A percentile compares a stretch with the other conserved stretches of the same genome.
These are phyloP conservation scores for Cercospora canescens DNA, from an alignment of 2,329 filamentous ascomycete species.

Conservation along the genomic window DNA sequence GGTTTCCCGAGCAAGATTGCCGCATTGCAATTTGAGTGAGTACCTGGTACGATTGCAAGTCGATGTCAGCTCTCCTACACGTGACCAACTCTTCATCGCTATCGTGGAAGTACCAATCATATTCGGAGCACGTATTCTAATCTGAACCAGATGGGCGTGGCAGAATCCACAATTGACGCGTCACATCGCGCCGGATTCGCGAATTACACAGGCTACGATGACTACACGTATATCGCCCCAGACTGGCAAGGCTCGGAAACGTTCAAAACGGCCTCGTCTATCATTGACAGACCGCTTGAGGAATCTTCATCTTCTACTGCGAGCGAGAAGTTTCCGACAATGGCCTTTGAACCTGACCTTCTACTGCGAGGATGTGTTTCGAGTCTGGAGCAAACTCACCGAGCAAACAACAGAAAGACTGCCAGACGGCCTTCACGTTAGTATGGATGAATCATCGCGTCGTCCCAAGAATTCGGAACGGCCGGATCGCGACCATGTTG, in stretches of 20 bases:
- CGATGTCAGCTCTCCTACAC: neutral
- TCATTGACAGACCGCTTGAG: constrained; percentile 70
- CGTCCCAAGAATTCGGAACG: constrained; percentile 16
- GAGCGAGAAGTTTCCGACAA: constrained; percentile 73
- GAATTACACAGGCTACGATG: constrained; percentile 53
- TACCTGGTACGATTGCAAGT: constrained; percentile 20
- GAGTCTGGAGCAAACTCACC: constrained; percentile 65
- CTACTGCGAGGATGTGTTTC: constrained; percentile 69
- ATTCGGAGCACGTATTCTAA: neutral
- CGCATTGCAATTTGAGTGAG: constrained; percentile 90
- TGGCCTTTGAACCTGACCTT: constrained; percentile 86
- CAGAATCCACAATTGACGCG: constrained; percentile 79
- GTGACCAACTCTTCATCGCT: neutral
- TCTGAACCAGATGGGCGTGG: constrained; percentile 74
- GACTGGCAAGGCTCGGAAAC: constrained; percentile 45
- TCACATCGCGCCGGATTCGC: constrained; percentile 68
- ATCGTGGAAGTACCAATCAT: neutral
- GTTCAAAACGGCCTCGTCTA: constrained; percentile 57
- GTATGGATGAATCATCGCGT: constrained; percentile 20
- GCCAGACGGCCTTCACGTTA: constrained; percentile 51
- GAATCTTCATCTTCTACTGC: constrained; percentile 78
- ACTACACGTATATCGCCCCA: constrained; percentile 38
- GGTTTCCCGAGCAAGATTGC: constrained; percentile 86
- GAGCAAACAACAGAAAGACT: constrained; percentile 51
- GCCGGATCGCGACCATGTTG: neutral